These are phyloP conservation scores for Mimosa bimucronata DNA, from an alignment of 306 rosid genomes.

Conservation along the genomic window DNA sequence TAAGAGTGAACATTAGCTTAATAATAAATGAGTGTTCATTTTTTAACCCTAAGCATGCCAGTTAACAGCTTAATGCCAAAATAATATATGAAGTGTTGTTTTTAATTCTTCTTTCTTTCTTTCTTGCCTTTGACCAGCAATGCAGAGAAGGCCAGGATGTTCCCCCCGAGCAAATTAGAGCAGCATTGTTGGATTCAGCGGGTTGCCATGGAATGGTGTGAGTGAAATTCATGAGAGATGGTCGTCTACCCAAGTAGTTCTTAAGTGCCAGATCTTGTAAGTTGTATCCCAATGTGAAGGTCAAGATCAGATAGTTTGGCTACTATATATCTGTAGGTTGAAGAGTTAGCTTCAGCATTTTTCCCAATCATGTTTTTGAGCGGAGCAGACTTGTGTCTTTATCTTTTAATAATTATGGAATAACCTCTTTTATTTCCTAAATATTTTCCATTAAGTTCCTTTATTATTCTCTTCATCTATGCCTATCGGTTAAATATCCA, in stretches of 20 bases:
- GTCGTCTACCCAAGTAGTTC: conserved; percentile 19
- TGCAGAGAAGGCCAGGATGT: conserved; percentile 88
- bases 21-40: background rate
- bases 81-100: conserved; percentile 12
- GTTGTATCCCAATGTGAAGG: conserved; percentile 20
- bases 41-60: background rate
- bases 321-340: conserved; percentile 39
- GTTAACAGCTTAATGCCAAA: background rate
- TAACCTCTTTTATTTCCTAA: conserved; percentile 27
- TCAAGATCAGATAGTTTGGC: background rate
- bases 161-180: conserved; percentile 81
- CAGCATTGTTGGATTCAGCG: conserved; percentile 81
- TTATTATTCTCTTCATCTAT: background rate
- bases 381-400: conserved; percentile 32
- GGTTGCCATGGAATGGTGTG: conserved; percentile 69
- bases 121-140: conserved; percentile 64
- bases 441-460: background rate
- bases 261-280: conserved; percentile 43
- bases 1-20: background rate
- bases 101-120: conserved; percentile 22
- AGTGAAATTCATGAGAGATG: conserved; percentile 28
- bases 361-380: conserved; percentile 32
- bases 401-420: conserved; percentile 34
- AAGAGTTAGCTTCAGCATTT: conserved; percentile 22
- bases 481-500: background rate